Evolutionary conservation across 148 eudicot genomes (phyloP), one percentile per base, ranked within the genome.

Genomic region (Persicaria tinctoria): DNA sequence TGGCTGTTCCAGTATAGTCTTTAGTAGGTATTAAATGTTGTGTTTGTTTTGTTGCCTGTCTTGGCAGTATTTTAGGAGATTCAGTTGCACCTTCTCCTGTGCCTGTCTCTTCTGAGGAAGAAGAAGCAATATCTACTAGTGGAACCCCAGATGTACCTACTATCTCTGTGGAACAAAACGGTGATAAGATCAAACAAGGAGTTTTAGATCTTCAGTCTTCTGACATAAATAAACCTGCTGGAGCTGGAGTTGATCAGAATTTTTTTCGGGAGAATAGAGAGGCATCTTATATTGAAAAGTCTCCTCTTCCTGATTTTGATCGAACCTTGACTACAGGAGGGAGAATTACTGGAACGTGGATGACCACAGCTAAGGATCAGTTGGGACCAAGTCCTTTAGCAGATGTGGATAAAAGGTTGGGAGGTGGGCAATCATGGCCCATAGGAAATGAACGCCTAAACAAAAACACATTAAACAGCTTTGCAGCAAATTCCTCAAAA

Each of bases 51-150:
- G 17, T 41, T 63, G 46, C 45, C 47, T 66, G 70, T 17, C 48
- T 66, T 68, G 51, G 55, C 76, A 91, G 97, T 84, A 77, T 81
- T 79, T 56, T 80, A 75, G 93, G 85, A 68, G 71, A 79, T 82
- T 74, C 85, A 60, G 72, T 46, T 75, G 77, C 78, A 75, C 72
- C 78, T 77, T 79, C 76, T 74, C 70, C 38, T 59, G 75, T 68
- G 27, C 79, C 81, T 56, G 63, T 78, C 20, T 74, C 53, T 57
- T 79, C 82, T 72, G 82, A 83, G 51, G 87, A 82, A 76, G 92
- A 83, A 78, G 83, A 85, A 66, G 83, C 72, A 59, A 66, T 75
- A 72, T 53, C 88, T 75, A 49, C 46, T 18, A 63, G 78, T 70
- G 71, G 59, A 18, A n/a, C 71, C 57, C 79, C 82, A 27, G 78